Conservation (phyloP, 164 flowering plant species). For the Magnolia sinica region DNA sequence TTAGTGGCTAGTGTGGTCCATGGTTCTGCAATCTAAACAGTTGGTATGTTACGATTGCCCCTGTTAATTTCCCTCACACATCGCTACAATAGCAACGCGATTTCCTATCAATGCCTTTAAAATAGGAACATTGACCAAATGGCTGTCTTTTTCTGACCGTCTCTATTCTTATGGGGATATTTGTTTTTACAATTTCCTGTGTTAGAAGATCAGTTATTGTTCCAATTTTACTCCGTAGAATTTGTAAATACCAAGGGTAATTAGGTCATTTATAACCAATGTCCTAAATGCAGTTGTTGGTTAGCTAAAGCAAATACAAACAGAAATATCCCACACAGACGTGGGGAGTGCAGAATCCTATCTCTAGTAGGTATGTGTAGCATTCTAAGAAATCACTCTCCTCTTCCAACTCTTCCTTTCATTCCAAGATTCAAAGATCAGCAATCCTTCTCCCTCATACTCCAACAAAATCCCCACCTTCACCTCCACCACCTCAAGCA, state of each 20-base stretch:
- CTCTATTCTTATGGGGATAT: neutral
- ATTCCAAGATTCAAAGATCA: slow-evolving; percentile 16
- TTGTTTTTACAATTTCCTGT: no score
- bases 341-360: no score
- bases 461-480: slow-evolving; percentile 14
- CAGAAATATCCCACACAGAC: neutral
- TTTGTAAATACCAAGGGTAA: neutral
- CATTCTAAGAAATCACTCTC: neutral
- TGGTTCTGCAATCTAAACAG: no score
- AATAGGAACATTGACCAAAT: no score
- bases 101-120: neutral
- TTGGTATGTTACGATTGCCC: no score
- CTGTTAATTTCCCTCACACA: no score
- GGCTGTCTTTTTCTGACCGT: no score
- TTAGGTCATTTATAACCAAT: neutral
- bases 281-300: neutral
- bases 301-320: neutral
- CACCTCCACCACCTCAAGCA: slow-evolving; percentile 22
- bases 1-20: no score
- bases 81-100: no score
- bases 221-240: no score
- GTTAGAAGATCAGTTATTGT: no score
- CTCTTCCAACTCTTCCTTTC: neutral
- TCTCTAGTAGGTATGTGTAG: neutral
- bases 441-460: slow-evolving; percentile 12